Evolutionary conservation across 2,329 filamentous ascomycete species (phyloP).

Genomic region (Biscogniauxia sp.): DNA sequence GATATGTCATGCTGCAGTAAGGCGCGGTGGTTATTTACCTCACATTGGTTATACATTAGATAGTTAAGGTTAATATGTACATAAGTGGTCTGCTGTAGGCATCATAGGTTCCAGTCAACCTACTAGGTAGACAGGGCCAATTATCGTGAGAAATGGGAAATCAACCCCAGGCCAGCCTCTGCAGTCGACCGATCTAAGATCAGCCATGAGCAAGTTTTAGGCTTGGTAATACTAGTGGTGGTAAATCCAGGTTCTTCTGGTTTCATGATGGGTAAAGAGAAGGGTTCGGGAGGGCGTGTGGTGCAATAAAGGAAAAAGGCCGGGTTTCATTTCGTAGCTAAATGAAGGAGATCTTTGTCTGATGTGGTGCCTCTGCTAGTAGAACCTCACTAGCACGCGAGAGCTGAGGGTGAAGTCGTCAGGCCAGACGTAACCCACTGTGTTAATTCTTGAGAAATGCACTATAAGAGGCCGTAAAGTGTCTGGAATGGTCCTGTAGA

Average conservation of each 20-base stretch:
- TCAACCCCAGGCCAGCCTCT: not conserved
- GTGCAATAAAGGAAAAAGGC: conserved; percentile 21
- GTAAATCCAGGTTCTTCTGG: conserved; percentile 13
- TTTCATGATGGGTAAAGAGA: conserved; percentile 20
- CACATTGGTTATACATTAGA: too few species aligned
- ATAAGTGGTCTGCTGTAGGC: too few species aligned
- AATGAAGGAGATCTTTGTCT: conserved; percentile 12
- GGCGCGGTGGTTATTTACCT: too few species aligned
- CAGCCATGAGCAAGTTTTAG: conserved; percentile 24
- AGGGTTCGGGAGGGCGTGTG: not conserved
- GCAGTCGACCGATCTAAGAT: conserved; percentile 3
- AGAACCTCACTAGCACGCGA: conserved; percentile 16
- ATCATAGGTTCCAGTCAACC: too few species aligned
- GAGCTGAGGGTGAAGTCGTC: conserved; percentile 14
- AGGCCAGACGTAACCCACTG: conserved; percentile 16
- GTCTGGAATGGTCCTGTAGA: not conserved
- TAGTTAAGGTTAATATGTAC: too few species aligned
- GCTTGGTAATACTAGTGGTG: conserved; percentile 6
- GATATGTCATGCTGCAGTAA: too few species aligned
- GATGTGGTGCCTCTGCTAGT: not conserved
- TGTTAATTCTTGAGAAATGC: conserved; percentile 1
- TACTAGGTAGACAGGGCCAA: too few species aligned
- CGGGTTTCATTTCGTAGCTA: conserved; percentile 24
- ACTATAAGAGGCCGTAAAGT: not conserved
- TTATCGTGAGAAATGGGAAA: not conserved